Evolutionary conservation across 345 rosid species (phyloP).

Genomic region (Lepidium sativum): DNA sequence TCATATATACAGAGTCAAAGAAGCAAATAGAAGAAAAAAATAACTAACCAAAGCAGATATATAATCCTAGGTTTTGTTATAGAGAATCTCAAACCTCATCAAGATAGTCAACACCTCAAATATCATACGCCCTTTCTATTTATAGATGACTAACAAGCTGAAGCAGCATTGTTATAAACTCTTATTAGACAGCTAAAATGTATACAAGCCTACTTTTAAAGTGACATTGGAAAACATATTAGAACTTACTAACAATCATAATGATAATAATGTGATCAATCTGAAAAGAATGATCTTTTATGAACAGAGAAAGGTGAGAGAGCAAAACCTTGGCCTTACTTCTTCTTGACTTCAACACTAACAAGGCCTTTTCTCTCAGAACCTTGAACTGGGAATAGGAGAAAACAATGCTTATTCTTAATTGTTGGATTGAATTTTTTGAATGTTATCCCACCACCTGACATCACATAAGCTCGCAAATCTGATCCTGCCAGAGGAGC

Average conservation of each 20-base stretch:
- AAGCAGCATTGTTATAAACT: background rate
- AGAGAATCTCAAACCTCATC: background rate
- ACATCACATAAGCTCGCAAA: conserved; percentile 91
- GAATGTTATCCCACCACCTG: conserved; percentile 74
- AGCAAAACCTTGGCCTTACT: conserved; percentile 76
- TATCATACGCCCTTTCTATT: background rate
- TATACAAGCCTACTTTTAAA: background rate
- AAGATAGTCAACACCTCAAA: too few species aligned
- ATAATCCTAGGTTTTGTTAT: background rate
- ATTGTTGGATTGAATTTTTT: conserved; percentile 60
- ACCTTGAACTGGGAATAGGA: conserved; percentile 81
- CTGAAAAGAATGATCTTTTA: background rate
- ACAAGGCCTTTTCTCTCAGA: conserved; percentile 87
- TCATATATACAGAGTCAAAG: background rate
- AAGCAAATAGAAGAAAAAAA: background rate
- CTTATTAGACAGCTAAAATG: background rate
- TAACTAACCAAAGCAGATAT: background rate
- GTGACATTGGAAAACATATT: background rate
- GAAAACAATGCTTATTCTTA: conserved; percentile 76
- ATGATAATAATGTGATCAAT: background rate
- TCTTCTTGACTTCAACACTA: conserved; percentile 87
- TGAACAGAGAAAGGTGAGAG: background rate
- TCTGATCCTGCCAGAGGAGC: conserved; percentile 87
- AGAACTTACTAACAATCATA: background rate
- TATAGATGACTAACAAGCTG: background rate